Evolutionary conservation across 257 asterid species (phyloP), one percentile per base, ranked within the genome.

Genomic region (Gentiana dahurica): DNA sequence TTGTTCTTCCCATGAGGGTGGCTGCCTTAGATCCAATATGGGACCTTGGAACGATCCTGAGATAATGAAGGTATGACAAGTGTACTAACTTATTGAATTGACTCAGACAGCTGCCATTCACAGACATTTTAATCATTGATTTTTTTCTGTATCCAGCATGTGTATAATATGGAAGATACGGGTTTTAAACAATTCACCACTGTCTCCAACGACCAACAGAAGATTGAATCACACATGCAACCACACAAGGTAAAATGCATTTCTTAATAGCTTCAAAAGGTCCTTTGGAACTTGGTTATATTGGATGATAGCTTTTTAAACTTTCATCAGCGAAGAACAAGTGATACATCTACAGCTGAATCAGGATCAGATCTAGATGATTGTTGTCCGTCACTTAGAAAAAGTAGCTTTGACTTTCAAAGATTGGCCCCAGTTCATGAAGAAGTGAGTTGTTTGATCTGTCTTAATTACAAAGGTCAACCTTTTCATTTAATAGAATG

Each of bases 11-110:
- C 24, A 24, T 36, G 95, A 90, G 69, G 95, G 95, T 70, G 96
- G 96, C 62, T 90, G 96, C 76, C 84, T 90, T 65, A 79, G 82
- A 75, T 84, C 98, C 39, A 81, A 79, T 70, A 81, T 79, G 77
- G 98, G 96, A 58, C 98, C 98, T 37, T 90, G 98, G 98, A 84
- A 24, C 24, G 24, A 24, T 24, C 24, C 24, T 24, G 24, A 24
- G 24, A 24, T 45, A 5, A 55, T 52, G 12, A 4, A 38, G 12
- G 0, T 45, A 43, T 43, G 34, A 24, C 8, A 52, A 32, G 45
- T 2, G 3, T 38, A 54, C 46, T 13, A 57, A 37, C 47, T 37
- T 46, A 52, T 9, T 58, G 24, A 4, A 3, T 54, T 53, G 24
- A 24, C 24, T 24, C 15, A 35, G 36, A 37, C 55, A 5, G 49